These are phyloP conservation scores for Pseudonitzschia multiseries DNA, from an alignment of 108 stramenopile species.

Conservation along the genomic window DNA sequence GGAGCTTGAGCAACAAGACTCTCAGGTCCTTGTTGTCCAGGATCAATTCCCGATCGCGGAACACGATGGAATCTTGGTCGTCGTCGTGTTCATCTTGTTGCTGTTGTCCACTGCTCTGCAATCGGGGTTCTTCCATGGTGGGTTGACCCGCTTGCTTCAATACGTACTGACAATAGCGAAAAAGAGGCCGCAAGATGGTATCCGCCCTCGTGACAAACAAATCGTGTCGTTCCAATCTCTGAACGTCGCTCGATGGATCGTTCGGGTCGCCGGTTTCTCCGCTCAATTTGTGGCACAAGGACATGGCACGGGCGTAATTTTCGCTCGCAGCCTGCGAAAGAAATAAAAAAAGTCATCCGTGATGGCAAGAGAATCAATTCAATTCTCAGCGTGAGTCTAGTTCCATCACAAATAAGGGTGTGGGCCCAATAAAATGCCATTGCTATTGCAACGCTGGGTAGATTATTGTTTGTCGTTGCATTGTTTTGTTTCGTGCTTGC, in stretches of 20 bases:
- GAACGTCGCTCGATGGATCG: constrained; percentile 14
- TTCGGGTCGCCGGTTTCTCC: not conserved
- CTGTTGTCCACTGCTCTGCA: constrained; percentile 10
- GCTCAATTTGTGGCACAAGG: constrained; percentile 31
- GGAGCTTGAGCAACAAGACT: constrained; percentile 43
- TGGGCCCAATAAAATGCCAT: too few relatives aligned
- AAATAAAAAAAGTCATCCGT: too few relatives aligned
- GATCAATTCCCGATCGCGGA: constrained; percentile 57
- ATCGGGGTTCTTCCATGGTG: constrained; percentile 35
- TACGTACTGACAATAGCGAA: constrained; percentile 79
- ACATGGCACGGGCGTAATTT: constrained; percentile 56
- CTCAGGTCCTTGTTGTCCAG: constrained; percentile 53
- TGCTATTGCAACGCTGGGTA: too few relatives aligned
- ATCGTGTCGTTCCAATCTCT: constrained; percentile 63
- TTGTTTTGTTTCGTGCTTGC: too few relatives aligned
- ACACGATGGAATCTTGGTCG: constrained; percentile 45
- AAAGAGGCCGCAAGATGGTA: constrained; percentile 65
- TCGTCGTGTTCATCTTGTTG: constrained; percentile 1
- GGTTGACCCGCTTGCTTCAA: constrained; percentile 44
- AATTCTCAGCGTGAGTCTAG: too few relatives aligned
- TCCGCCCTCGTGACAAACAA: constrained; percentile 73
- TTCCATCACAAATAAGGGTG: too few relatives aligned
- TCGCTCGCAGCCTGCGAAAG: constrained; percentile 40
- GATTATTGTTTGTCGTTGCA: too few relatives aligned
- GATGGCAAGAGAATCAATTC: too few relatives aligned